phyloP scores from a whole-genome alignment of 805 yeast genomes.

The Kodamaea hsintzibuensis region DNA sequence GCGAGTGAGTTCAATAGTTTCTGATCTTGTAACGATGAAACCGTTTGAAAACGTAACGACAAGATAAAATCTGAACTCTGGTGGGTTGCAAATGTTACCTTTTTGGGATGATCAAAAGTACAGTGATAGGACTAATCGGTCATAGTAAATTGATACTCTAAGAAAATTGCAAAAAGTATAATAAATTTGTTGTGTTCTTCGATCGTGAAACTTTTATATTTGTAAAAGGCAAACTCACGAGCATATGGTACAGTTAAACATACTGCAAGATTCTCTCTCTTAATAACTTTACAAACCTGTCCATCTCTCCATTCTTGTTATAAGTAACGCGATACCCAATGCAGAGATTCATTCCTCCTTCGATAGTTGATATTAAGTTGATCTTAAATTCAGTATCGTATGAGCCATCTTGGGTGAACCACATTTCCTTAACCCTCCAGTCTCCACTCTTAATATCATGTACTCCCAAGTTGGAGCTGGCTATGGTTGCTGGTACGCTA shows the following conservation, averaged over 20 bases:
- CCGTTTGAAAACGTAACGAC: too few relatives aligned
- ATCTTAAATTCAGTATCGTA: constrained; percentile 3
- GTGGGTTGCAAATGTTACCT: too few relatives aligned
- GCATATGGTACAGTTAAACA: not conserved
- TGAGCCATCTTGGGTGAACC: constrained; percentile 7
- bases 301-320: constrained; percentile 1
- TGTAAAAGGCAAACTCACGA: too few relatives aligned
- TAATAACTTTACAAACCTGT: not conserved
- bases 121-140: too few relatives aligned
- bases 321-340: not conserved
- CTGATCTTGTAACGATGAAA: too few relatives aligned
- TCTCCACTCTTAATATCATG: not conserved
- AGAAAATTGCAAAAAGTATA: too few relatives aligned
- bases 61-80: too few relatives aligned
- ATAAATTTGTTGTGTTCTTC: too few relatives aligned
- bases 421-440: constrained; percentile 5
- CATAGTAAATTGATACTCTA: too few relatives aligned
- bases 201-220: too few relatives aligned
- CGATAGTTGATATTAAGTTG: not conserved
- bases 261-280: not conserved
- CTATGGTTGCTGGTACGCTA: not conserved
- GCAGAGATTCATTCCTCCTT: constrained; percentile 3
- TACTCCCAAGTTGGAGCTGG: constrained; percentile 5
- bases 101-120: too few relatives aligned
- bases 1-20: too few relatives aligned